A percentile compares a stretch with the other conserved stretches of the same genome.
Evolutionary conservation across 805 yeast species (phyloP).

Genomic region (Yarrowia deformans): DNA sequence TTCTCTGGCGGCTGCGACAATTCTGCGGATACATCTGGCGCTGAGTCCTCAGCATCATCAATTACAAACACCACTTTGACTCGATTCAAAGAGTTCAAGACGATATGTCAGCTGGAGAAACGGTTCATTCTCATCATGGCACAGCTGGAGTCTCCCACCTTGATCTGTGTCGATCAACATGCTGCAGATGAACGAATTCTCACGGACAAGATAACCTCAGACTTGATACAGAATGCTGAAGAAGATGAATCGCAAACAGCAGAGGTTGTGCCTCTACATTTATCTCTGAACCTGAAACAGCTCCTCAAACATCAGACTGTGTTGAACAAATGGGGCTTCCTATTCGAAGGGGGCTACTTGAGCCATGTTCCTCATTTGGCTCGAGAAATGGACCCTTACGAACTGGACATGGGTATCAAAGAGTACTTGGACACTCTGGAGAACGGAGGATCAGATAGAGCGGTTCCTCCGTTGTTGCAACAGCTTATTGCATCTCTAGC

Average conservation of each 20-base stretch:
- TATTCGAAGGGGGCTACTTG: constrained; percentile 2
- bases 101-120: constrained; percentile 7
- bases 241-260: not conserved
- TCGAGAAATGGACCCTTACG: constrained; percentile 7
- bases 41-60: not conserved
- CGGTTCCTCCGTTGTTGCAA: constrained; percentile 12
- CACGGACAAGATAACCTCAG: not conserved
- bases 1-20: not conserved
- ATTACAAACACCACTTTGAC: not conserved
- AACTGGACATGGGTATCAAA: not conserved
- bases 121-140: constrained; percentile 19
- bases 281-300: constrained; percentile 10
- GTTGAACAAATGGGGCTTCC: constrained; percentile 7
- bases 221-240: not conserved
- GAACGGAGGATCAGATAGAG: constrained; percentile 3
- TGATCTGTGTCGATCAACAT: constrained; percentile 27
- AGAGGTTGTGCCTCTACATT: constrained; percentile 2
- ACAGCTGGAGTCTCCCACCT: not conserved
- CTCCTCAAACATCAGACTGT: constrained; percentile 3
- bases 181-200: constrained; percentile 28
- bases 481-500: constrained; percentile 6
- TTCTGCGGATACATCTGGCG: not conserved
- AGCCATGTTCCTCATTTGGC: constrained; percentile 8
- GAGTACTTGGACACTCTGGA: constrained; percentile 8
- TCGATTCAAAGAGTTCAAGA: not conserved